Conservation (phyloP, 2,329 filamentous ascomycete genomes). For the Trematosphaeria pertusa region DNA sequence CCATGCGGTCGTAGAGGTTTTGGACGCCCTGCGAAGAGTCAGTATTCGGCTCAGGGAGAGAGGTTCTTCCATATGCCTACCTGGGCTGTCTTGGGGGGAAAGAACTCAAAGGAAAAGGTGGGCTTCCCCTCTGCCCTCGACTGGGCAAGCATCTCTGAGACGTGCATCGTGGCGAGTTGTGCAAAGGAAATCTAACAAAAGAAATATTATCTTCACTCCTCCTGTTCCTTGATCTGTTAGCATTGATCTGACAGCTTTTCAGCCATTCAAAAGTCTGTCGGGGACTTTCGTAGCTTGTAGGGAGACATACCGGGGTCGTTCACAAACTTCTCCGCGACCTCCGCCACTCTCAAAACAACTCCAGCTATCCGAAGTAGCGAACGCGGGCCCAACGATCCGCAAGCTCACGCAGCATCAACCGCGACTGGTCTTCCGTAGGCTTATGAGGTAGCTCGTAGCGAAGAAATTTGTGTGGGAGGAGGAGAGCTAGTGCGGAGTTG, state of each 20-base stretch:
- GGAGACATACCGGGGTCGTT: conserved; percentile 29
- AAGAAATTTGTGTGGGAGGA: conserved; percentile 15
- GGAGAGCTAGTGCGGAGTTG: conserved; percentile 26
- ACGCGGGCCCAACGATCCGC: conserved; percentile 58
- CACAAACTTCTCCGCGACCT: conserved; percentile 22
- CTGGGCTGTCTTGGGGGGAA: conserved; percentile 95
- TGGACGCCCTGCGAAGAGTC: conserved; percentile 73
- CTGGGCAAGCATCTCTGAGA: conserved; percentile 87
- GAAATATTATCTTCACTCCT: background rate
- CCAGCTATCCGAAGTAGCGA: conserved; percentile 53
- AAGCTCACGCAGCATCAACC: conserved; percentile 62
- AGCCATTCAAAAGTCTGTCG: too few relatives aligned
- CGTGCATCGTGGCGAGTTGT: conserved; percentile 75
- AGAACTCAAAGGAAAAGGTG: conserved; percentile 99
- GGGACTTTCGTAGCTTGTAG: background rate
- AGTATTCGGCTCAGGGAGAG: conserved; percentile 8
- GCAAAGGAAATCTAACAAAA: conserved; percentile 2
- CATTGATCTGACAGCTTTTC: too few relatives aligned
- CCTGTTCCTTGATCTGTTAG: too few relatives aligned
- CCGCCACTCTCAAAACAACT: conserved; percentile 9
- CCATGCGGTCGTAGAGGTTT: conserved; percentile 99
- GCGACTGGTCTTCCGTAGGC: conserved; percentile 20
- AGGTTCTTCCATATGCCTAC: conserved; percentile 32
- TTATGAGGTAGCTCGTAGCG: background rate
- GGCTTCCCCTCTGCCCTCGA: conserved; percentile 79